These are phyloP conservation scores for Suillus bovinus DNA, from an alignment of 768 basidiomycete genomes.

Conservation along the genomic window DNA sequence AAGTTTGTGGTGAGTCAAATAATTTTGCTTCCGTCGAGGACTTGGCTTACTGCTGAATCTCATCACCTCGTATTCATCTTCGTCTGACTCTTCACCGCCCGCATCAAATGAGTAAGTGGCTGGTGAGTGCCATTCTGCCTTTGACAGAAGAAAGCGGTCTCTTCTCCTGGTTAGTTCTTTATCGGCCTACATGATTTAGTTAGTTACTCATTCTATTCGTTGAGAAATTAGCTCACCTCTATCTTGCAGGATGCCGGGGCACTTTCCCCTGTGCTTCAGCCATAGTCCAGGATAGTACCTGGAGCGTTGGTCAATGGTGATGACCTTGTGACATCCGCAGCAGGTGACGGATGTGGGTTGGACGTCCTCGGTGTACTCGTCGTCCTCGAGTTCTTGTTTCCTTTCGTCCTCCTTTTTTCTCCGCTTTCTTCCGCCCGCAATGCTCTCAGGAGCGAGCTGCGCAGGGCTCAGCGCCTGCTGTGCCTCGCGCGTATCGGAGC, in stretches of 20 bases:
- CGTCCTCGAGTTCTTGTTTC: constrained; percentile 29
- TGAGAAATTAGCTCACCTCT: neutral
- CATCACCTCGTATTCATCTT: neutral
- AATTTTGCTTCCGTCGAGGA: neutral
- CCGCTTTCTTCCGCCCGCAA: constrained; percentile 23
- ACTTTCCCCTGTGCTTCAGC: neutral
- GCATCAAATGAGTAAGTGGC: neutral
- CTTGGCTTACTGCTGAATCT: neutral
- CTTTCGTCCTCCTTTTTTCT: constrained; percentile 30
- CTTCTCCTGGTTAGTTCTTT: neutral
- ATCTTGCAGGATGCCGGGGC: neutral
- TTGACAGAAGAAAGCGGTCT: neutral
- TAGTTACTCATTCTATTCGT: neutral
- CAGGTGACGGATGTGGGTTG: constrained; percentile 29
- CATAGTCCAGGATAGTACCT: neutral
- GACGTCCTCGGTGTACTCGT: constrained; percentile 21
- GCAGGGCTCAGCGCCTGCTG: neutral
- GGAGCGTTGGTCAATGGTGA: constrained; percentile 35
- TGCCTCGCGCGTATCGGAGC: neutral
- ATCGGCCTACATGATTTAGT: neutral
- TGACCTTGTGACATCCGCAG: constrained; percentile 26
- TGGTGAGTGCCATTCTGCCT: neutral
- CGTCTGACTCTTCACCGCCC: neutral
- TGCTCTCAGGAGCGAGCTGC: neutral
- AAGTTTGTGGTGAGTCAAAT: neutral